Conservation (phyloP, 352 stramenopile species). For the Globisporangium paroecandrum region DNA sequence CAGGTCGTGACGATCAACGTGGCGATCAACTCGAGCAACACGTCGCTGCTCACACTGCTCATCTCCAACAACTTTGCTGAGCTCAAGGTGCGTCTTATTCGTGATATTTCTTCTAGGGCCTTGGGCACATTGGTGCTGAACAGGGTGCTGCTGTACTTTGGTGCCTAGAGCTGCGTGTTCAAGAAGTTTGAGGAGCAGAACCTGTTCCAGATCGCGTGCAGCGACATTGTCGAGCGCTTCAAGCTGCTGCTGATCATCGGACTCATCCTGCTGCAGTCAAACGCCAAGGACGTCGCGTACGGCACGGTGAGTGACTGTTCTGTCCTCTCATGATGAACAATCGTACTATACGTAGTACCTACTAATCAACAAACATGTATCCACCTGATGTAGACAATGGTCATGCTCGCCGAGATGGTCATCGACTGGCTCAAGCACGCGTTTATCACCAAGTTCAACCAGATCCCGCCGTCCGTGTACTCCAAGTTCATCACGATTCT, state of each 20-base stretch:
- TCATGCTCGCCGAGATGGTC: slow-evolving; percentile 92
- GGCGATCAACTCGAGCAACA: slow-evolving; percentile 94
- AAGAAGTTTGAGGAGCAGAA: slow-evolving; percentile 97
- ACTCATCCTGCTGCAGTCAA: slow-evolving; percentile 93
- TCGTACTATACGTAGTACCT: neutral
- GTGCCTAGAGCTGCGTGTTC: slow-evolving; percentile 88
- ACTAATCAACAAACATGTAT: neutral
- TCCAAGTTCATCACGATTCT: slow-evolving; percentile 94
- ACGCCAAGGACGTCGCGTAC: slow-evolving; percentile 64
- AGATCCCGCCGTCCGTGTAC: slow-evolving; percentile 92
- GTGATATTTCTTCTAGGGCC: too few relatives aligned
- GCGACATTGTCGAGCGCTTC: slow-evolving; percentile 97
- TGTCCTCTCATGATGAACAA: neutral
- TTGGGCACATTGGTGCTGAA: too few relatives aligned
- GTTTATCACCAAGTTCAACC: slow-evolving; percentile 99
- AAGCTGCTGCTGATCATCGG: slow-evolving; percentile 95
- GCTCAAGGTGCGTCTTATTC: slow-evolving; percentile 81
- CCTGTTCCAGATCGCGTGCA: slow-evolving; percentile 97
- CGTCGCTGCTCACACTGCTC: slow-evolving; percentile 92
- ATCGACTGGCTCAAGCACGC: slow-evolving; percentile 99
- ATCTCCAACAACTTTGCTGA: slow-evolving; percentile 99
- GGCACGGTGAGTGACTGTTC: slow-evolving; percentile 55
- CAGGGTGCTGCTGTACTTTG: neutral
- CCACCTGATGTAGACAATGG: slow-evolving; percentile 52
- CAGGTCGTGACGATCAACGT: slow-evolving; percentile 97